Conservation (phyloP, 495 filamentous ascomycete genomes). For the Aspergillus avenaceus region DNA sequence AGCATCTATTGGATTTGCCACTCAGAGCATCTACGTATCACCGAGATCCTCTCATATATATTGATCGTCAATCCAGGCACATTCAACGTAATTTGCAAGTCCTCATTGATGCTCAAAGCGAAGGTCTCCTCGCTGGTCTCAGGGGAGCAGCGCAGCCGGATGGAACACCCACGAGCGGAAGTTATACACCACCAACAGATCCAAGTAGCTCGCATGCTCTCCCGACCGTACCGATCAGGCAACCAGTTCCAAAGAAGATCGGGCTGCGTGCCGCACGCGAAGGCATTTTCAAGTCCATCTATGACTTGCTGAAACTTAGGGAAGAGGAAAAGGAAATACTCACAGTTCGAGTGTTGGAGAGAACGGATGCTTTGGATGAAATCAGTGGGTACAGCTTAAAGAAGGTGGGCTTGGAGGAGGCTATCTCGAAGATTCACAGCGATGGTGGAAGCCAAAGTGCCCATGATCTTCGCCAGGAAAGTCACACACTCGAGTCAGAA, state of each 20-base stretch:
- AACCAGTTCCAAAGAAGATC: constrained; percentile 53
- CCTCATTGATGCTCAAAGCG: constrained; percentile 80
- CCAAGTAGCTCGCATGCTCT: constrained; percentile 18
- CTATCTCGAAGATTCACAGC: constrained; percentile 39
- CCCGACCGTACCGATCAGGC: constrained; percentile 57
- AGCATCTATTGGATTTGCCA: constrained; percentile 25
- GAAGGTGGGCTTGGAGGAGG: constrained; percentile 38
- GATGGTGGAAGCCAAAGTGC: constrained; percentile 32
- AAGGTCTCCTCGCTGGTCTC: constrained; percentile 60
- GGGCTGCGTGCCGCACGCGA: constrained; percentile 64
- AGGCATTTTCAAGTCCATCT: constrained; percentile 68
- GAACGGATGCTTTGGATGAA: constrained; percentile 54
- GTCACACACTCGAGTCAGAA: constrained; percentile 50
- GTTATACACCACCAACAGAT: constrained; percentile 39
- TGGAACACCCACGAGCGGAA: constrained; percentile 43
- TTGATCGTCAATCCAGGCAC: constrained; percentile 43
- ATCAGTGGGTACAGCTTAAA: constrained; percentile 59
- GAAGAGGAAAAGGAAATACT: constrained; percentile 65
- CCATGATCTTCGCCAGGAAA: constrained; percentile 47
- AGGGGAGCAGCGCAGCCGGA: constrained; percentile 25
- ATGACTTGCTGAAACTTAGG: constrained; percentile 66
- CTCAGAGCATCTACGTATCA: constrained; percentile 25
- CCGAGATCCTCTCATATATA: constrained; percentile 37
- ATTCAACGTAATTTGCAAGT: constrained; percentile 75
- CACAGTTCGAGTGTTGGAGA: constrained; percentile 48